Evolutionary conservation across 805 yeast genomes (phyloP), one percentile per base, ranked within the genome.

Genomic region (Spathaspora girioi): DNA sequence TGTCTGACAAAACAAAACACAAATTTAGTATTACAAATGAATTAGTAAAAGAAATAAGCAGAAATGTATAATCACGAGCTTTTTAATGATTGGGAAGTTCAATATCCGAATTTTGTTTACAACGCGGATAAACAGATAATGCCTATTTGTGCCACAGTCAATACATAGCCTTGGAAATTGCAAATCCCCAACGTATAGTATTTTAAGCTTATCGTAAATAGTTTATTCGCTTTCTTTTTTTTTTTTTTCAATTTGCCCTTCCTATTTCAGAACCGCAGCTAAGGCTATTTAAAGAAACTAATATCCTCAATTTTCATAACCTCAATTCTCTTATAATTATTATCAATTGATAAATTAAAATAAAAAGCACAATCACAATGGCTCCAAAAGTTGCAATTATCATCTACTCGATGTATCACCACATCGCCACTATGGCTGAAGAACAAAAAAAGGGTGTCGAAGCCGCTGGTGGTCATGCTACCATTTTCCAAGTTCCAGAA

Each of bases 401-500:
- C 60, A 70, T 69, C 51, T 91, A 89, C 78, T 85, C 97, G 23
- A 74, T 84, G 43, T 89, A 86, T 73, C 91, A 89, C 54, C 97
- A 90, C 70, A 72, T 89, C 57, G 80, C 79, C 54, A 67, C 75
- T 32, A 63, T 91, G 62, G 94, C 97, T 45, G 79, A 81, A 66
- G 77, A 83, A 38, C 81, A 82, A 57, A 77, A 83, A 65, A 75
- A 76, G 56, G 97, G 96, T 59, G 74, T 89, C 54, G 81, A 79
- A 62, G 66, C 81, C 23, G 84, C 91, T 11, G 96, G 96, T 52
- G 75, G 76, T 43, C 53, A 56, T n/a, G 96, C 89, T 18, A 86
- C 81, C 54, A 69, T 90, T 54, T 89, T 67, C 71, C 89, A 87
- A 76, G 82, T 90, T 42, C 66, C 89, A 53, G 96, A 89, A 69